Conservation (phyloP, 106 monocot species). For the Dendrobium nobile region DNA sequence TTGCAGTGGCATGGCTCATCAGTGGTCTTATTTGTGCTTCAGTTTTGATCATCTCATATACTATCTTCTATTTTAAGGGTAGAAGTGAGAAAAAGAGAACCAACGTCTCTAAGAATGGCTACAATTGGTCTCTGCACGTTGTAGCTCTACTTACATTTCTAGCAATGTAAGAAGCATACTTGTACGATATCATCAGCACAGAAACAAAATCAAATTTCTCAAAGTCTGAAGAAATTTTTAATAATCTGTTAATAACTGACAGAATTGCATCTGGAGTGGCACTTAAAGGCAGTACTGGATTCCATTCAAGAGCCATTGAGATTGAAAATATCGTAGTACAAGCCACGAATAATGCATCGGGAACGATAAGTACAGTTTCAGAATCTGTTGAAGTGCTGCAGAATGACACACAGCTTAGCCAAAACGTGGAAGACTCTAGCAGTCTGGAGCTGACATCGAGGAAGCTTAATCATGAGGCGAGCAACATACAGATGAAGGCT, state of each 20-base stretch:
- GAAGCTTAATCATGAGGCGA: conserved; percentile 46
- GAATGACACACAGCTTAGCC: conserved; percentile 21
- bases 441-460: conserved; percentile 38
- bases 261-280: conserved; percentile 68
- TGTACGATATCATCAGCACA: not conserved
- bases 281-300: conserved; percentile 44
- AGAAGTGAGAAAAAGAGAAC: conserved; percentile 13
- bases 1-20: conserved; percentile 22
- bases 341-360: conserved; percentile 52
- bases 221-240: not conserved
- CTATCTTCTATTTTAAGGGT: conserved; percentile 20
- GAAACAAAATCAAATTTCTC: not conserved
- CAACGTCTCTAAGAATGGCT: conserved; percentile 14
- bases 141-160: conserved; percentile 35
- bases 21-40: conserved; percentile 28
- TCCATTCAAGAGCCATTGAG: conserved; percentile 50
- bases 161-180: conserved; percentile 45
- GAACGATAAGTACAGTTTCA: conserved; percentile 58
- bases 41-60: conserved; percentile 15
- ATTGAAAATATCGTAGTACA: conserved; percentile 42
- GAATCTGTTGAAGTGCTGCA: conserved; percentile 42
- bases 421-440: conserved; percentile 11
- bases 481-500: conserved; percentile 47
- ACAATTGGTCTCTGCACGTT: conserved; percentile 29
- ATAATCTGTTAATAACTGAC: not conserved